Conservation (phyloP, 371 early-diverging fungal genomes). For the Mortierella sp. region DNA sequence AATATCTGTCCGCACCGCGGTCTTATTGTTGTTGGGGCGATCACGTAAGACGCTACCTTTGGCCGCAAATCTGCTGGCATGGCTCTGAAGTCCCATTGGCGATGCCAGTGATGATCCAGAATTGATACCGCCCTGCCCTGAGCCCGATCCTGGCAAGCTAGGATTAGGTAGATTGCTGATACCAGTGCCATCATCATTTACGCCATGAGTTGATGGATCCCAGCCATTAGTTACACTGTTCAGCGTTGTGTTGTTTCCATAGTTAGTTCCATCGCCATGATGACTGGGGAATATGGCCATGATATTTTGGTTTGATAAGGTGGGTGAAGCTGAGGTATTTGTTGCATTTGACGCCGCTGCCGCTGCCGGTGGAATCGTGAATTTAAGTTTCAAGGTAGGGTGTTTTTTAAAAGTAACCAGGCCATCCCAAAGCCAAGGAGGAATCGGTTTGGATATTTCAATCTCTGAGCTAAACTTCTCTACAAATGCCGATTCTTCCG, state of each 20-base stretch:
- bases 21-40: conserved; percentile 21
- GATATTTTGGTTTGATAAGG: neutral
- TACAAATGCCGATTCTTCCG: conserved; percentile 93
- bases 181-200: neutral
- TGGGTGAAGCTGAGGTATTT: conserved; percentile 9
- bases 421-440: conserved; percentile 88
- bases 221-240: neutral
- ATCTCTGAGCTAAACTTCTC: conserved; percentile 83
- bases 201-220: neutral
- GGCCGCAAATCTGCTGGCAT: conserved; percentile 28
- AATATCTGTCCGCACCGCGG: conserved; percentile 28
- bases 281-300: conserved; percentile 6
- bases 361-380: conserved; percentile 40
- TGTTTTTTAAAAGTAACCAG: conserved; percentile 69
- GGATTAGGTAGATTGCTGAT: neutral
- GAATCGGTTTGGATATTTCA: conserved; percentile 74
- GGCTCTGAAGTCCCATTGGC: conserved; percentile 11
- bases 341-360: conserved; percentile 15
- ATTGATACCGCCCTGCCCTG: neutral
- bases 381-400: conserved; percentile 69
- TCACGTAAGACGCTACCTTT: conserved; percentile 17
- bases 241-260: neutral
- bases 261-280: neutral
- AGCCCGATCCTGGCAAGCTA: neutral
- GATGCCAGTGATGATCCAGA: neutral